These are phyloP conservation scores for Ceratobasidium sp. DNA, from an alignment of 1,284 basidiomycete genomes.

Conservation along the genomic window DNA sequence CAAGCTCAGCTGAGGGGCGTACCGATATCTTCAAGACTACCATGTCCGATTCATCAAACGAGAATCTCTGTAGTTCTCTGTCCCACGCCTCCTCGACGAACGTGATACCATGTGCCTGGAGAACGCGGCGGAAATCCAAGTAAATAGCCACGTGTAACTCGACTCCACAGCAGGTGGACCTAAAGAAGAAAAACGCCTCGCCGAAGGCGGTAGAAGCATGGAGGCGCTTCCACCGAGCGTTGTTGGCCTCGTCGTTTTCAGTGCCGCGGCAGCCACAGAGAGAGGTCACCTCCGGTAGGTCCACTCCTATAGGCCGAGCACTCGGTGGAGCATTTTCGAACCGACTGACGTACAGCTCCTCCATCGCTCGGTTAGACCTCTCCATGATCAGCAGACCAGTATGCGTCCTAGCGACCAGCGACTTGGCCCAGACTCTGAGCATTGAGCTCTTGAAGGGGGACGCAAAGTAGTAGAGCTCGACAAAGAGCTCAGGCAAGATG, in stretches of 20 bases:
- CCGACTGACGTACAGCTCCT: background rate
- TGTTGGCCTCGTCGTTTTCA: background rate
- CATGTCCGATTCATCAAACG: background rate
- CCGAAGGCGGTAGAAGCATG: background rate
- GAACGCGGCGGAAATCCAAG: background rate
- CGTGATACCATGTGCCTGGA: background rate
- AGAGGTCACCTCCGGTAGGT: background rate
- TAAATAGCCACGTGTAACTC: slow-evolving; percentile 16
- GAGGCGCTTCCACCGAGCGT: background rate
- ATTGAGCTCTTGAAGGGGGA: background rate
- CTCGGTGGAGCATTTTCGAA: background rate
- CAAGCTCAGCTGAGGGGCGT: too few relatives aligned
- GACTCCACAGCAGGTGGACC: background rate
- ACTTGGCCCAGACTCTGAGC: background rate
- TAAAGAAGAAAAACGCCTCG: slow-evolving; percentile 2
- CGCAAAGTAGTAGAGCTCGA: background rate
- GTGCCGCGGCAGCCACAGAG: background rate
- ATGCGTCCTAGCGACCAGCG: background rate
- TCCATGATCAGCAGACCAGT: slow-evolving; percentile 7
- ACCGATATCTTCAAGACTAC: background rate
- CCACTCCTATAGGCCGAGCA: background rate
- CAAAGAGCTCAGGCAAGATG: background rate
- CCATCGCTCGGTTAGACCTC: too few relatives aligned
- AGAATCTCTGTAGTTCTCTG: background rate
- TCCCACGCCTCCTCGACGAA: background rate